Percentiles rank a stretch among this genome's conserved stretches.
Evolutionary conservation across 176 grass and related monocot species (phyloP).

Genomic region (Eremochloa ophiuroides): DNA sequence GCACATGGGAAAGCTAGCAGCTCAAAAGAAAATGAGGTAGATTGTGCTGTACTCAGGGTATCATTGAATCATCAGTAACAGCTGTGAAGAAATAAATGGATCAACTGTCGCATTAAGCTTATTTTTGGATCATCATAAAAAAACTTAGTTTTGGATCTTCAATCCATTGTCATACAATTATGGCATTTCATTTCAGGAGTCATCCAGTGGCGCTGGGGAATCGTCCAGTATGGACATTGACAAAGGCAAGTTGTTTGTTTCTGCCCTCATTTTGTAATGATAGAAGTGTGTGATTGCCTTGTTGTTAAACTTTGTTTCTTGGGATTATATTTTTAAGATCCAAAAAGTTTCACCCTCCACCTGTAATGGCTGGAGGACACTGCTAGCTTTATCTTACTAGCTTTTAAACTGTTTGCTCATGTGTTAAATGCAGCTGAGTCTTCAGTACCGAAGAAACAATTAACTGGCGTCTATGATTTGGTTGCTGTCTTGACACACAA

Average conservation of each 20-base stretch:
- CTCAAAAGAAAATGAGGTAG: slow-evolving; percentile 60
- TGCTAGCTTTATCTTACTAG: background rate
- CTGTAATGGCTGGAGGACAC: background rate
- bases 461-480: slow-evolving; percentile 92
- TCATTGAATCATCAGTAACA: background rate
- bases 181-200: slow-evolving; percentile 45
- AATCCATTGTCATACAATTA: background rate
- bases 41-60: slow-evolving; percentile 21
- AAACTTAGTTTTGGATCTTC: background rate
- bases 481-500: slow-evolving; percentile 95
- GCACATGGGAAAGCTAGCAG: slow-evolving; percentile 43
- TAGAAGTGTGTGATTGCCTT: background rate
- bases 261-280: background rate
- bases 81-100: slow-evolving; percentile 9
- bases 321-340: background rate
- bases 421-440: slow-evolving; percentile 30
- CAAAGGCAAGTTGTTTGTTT: slow-evolving; percentile 51
- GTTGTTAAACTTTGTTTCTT: background rate
- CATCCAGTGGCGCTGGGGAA: slow-evolving; percentile 51
- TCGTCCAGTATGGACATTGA: slow-evolving; percentile 63
- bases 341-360: background rate
- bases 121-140: no score
- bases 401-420: background rate
- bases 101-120: background rate
- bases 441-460: slow-evolving; percentile 49